Evolutionary conservation across 768 basidiomycete genomes (phyloP).

Genomic region (Leccinum pellstonianum): DNA sequence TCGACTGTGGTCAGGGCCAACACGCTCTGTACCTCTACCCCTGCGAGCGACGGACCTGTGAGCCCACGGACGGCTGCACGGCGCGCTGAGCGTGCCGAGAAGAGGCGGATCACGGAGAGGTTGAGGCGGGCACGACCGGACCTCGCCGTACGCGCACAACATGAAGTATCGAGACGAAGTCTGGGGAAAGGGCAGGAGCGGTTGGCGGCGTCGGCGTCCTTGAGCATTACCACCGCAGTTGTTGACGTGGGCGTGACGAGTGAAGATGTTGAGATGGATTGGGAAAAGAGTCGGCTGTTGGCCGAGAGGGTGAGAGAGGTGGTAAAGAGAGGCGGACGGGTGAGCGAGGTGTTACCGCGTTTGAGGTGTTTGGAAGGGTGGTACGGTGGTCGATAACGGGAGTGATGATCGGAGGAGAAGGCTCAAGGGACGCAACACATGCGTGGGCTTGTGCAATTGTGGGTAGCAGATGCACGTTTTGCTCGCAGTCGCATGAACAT

Average conservation of each 20-base stretch:
- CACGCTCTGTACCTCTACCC: background rate
- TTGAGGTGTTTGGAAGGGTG: constrained; percentile 23
- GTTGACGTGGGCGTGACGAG: background rate
- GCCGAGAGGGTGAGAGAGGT: constrained; percentile 23
- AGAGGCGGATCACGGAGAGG: constrained; percentile 35
- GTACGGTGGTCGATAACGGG: constrained; percentile 7
- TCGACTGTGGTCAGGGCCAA: background rate
- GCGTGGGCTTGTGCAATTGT: background rate
- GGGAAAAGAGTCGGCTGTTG: constrained; percentile 28
- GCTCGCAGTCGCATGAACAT: too few relatives aligned
- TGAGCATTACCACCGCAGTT: too few relatives aligned
- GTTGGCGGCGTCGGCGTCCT: background rate
- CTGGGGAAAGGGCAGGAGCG: too few relatives aligned
- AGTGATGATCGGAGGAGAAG: background rate
- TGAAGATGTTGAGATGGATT: constrained; percentile 23
- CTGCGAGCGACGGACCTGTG: background rate
- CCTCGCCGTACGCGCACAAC: constrained; percentile 31
- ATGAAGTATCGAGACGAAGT: too few relatives aligned
- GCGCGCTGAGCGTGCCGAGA: constrained; percentile 19
- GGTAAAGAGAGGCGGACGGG: constrained; percentile 18
- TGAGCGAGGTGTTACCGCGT: constrained; percentile 27
- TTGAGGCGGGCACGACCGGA: constrained; percentile 46
- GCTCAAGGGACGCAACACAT: background rate
- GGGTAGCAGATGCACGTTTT: background rate
- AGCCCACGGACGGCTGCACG: constrained; percentile 23